These are phyloP conservation scores for Dryas drummondii DNA, from an alignment of 306 rosid genomes.

Conservation along the genomic window DNA sequence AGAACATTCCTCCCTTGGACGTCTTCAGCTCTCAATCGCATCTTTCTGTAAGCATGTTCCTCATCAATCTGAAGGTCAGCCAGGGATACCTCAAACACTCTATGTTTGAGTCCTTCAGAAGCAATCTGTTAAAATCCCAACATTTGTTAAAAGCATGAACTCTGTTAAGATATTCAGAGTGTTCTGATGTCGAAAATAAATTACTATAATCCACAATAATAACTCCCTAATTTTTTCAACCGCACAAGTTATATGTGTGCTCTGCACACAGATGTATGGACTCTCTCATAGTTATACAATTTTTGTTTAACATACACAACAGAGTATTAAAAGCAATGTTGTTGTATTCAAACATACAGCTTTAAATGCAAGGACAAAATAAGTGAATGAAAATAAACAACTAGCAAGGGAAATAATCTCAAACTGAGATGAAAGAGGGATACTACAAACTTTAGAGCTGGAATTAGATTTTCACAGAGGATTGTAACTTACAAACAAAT, in stretches of 20 bases:
- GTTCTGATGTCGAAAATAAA: background rate
- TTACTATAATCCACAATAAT: background rate
- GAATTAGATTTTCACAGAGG: too few relatives aligned
- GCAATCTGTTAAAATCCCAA: conserved; percentile 58
- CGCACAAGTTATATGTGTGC: too few relatives aligned
- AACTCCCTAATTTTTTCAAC: background rate
- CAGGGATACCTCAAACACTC: conserved; percentile 87
- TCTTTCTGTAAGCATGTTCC: conserved; percentile 95
- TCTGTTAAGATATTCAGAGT: background rate
- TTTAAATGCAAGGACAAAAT: background rate
- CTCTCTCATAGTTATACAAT: background rate
- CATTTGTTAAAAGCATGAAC: background rate
- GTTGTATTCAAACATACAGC: background rate
- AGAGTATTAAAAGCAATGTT: background rate
- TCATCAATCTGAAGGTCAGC: conserved; percentile 97
- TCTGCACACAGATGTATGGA: background rate
- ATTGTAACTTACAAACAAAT: too few relatives aligned
- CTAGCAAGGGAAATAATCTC: background rate
- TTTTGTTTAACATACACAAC: background rate
- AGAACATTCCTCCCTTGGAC: conserved; percentile 85
- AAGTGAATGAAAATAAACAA: background rate
- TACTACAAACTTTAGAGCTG: background rate
- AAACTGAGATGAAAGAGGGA: background rate
- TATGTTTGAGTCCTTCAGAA: conserved; percentile 90
- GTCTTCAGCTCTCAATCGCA: conserved; percentile 92